phyloP scores from a whole-genome alignment of 306 rosid species.

The Malus fusca region DNA sequence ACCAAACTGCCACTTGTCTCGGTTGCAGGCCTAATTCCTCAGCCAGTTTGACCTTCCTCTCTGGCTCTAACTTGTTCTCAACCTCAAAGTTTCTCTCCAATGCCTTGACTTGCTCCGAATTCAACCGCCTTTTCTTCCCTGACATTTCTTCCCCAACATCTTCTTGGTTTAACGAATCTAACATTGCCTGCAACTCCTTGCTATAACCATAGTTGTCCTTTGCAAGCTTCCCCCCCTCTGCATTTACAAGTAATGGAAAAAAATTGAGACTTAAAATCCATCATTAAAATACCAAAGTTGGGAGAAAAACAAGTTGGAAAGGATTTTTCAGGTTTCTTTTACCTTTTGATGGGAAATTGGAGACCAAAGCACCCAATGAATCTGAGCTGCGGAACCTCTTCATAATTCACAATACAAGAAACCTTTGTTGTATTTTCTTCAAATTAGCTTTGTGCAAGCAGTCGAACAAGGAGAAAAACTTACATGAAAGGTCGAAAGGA shows the following conservation, averaged over 20 bases:
- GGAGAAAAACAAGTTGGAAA: not conserved
- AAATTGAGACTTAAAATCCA: not conserved
- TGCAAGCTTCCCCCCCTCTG: conserved; percentile 24
- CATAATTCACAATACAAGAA: conserved; percentile 24
- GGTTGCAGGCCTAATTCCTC: conserved; percentile 62
- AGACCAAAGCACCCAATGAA: conserved; percentile 27
- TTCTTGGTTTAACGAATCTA: conserved; percentile 59
- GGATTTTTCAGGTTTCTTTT: not conserved
- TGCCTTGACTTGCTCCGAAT: conserved; percentile 56
- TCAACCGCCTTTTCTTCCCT: conserved; percentile 54
- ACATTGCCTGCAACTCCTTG: conserved; percentile 67
- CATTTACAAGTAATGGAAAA: not conserved
- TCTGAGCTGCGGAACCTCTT: conserved; percentile 42
- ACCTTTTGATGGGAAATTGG: conserved; percentile 51
- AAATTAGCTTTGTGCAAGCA: no score
- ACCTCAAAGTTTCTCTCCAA: conserved; percentile 58
- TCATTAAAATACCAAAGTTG: not conserved
- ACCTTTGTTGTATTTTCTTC: not conserved
- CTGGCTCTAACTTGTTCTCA: conserved; percentile 75
- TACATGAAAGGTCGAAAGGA: not conserved
- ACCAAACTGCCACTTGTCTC: conserved; percentile 79
- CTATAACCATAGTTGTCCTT: conserved; percentile 33
- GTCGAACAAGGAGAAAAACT: no score
- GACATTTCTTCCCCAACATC: conserved; percentile 40
- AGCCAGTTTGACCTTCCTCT: conserved; percentile 54